phyloP scores from a whole-genome alignment of 163 green algal genomes.

The Scenedesmus sp. region DNA sequence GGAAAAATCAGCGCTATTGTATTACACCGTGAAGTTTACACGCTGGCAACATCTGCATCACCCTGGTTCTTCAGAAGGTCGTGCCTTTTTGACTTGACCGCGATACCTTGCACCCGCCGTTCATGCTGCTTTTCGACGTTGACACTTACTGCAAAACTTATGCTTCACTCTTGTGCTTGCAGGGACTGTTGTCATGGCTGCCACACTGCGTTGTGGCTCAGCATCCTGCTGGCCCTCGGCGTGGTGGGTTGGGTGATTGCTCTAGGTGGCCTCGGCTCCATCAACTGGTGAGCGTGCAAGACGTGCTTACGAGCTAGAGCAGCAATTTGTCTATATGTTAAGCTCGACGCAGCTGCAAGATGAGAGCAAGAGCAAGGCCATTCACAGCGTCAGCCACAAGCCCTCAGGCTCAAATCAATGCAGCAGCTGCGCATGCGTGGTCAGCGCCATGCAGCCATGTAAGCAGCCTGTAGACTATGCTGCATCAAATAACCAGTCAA shows the following conservation, averaged over 20 bases:
- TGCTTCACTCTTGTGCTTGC: neutral
- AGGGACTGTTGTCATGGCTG: neutral
- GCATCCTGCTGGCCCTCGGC: constrained; percentile 18
- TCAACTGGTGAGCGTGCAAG: constrained; percentile 34
- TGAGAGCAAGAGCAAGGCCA: no score
- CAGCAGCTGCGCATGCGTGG: neutral
- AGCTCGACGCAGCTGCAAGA: no score
- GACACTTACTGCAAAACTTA: neutral
- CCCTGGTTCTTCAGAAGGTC: no score
- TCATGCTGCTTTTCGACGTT: neutral
- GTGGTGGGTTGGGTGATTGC: constrained; percentile 31
- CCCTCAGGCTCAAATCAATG: no score
- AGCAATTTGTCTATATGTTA: no score
- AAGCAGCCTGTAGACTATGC: neutral
- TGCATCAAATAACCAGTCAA: neutral
- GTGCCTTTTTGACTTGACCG: neutral
- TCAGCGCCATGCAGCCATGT: neutral
- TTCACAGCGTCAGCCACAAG: no score
- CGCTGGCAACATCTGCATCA: no score
- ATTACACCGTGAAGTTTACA: no score
- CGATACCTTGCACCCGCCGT: neutral
- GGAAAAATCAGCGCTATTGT: no score
- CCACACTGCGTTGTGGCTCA: constrained; percentile 9
- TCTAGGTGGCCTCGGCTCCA: constrained; percentile 32
- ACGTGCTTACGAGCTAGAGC: neutral